Percentiles rank a stretch among this genome's conserved stretches.
Conservation (phyloP, 306 rosid species). For the Astragalus glycyphyllos region DNA sequence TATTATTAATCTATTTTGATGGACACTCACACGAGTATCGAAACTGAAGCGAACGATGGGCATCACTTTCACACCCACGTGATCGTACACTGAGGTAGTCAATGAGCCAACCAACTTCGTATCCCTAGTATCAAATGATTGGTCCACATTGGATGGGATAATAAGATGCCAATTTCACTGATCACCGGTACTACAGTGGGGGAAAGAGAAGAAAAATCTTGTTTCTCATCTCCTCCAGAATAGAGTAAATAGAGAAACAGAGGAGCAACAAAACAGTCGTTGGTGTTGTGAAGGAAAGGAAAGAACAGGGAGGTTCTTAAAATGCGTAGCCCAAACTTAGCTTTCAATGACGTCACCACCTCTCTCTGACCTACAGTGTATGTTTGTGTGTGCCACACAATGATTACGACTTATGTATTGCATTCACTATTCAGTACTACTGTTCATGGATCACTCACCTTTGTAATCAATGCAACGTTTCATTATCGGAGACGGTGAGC, state of each 20-base stretch:
- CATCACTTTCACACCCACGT: slow-evolving; percentile 37
- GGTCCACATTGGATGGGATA: slow-evolving; percentile 42
- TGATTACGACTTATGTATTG: slow-evolving; percentile 23
- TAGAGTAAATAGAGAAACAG: not conserved
- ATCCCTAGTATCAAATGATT: slow-evolving; percentile 37
- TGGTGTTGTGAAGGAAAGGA: slow-evolving; percentile 35
- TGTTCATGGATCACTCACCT: slow-evolving; percentile 51
- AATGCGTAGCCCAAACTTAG: slow-evolving; percentile 25
- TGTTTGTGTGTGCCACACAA: not conserved
- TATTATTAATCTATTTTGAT: not conserved
- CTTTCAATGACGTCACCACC: slow-evolving; percentile 27
- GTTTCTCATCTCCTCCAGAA: not conserved
- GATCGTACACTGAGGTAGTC: slow-evolving; percentile 43
- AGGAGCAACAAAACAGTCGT: slow-evolving; percentile 5
- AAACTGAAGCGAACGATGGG: not conserved
- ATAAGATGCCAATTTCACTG: not conserved
- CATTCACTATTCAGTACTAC: no score
- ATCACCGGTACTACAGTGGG: not conserved
- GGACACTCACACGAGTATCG: not conserved
- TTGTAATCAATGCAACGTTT: slow-evolving; percentile 82
- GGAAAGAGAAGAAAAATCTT: not conserved
- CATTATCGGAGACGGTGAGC: slow-evolving; percentile 80
- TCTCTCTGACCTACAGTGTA: not conserved
- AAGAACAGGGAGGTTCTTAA: slow-evolving; percentile 24
- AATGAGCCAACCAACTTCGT: slow-evolving; percentile 32